Percentiles rank a stretch among this genome's conserved stretches.
These are phyloP conservation scores for Chrysoporthe deuterocubensis DNA, from an alignment of 2,329 filamentous ascomycete genomes.

Conservation along the genomic window DNA sequence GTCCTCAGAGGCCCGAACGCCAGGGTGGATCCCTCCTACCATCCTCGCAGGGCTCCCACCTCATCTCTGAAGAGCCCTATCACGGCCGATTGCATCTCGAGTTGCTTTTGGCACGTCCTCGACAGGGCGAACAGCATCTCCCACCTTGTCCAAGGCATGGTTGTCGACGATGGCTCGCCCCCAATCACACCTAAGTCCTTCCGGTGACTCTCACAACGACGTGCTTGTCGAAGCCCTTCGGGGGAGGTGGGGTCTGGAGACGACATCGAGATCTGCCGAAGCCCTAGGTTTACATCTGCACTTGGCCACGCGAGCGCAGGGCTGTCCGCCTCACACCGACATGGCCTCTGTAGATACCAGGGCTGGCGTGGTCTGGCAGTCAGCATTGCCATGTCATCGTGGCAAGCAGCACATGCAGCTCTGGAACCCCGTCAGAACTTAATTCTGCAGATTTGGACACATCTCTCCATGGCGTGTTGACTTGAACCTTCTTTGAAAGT, in stretches of 20 bases:
- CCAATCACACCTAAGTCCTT: neutral
- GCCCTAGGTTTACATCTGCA: neutral
- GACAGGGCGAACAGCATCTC: neutral
- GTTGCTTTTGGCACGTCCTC: neutral
- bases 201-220: neutral
- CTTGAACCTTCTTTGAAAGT: no score
- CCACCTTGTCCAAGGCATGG: neutral
- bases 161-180: neutral
- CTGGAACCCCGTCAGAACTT: neutral
- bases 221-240: neutral
- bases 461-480: no score
- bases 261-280: neutral
- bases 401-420: neutral
- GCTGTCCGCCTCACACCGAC: neutral
- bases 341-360: neutral
- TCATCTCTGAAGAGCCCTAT: neutral
- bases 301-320: neutral
- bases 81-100: neutral
- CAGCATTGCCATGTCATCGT: neutral
- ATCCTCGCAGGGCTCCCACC: neutral
- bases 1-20: neutral
- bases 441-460: no score
- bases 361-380: neutral
- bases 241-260: neutral
- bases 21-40: neutral